Base-by-base conservation (phyloP, 495 filamentous ascomycete genomes). In the Xylaria venustula region DNA sequence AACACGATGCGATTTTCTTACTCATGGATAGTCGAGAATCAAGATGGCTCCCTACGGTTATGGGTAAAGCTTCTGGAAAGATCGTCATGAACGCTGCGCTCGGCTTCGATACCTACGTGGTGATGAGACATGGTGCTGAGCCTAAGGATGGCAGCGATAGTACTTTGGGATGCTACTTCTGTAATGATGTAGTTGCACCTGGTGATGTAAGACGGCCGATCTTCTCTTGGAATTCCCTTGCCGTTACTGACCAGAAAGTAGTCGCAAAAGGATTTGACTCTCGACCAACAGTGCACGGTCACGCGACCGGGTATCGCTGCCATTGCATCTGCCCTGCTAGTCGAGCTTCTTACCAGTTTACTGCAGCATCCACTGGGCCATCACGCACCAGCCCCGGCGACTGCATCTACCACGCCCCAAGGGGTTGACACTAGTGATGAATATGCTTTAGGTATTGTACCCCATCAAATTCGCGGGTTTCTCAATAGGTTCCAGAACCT, bases 251-350 rank as follows among this genome's bases (percentile, higher is more conserved):
- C 71, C 47, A 22, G 44, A 8, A n/a, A 45, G 56, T 62, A 95
- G 90, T 97, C 93, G 23, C 79, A 96, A 68, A 93, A 92, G 67
- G 91, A 96, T 67, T 88, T 90, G 69, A 98, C 94, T 1, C 86
- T 98, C 3, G 94, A 98, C 69, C 94, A 98, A 69, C 94, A 98
- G 76, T 98, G 94, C 75, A 98, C 94, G 0, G 94, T 98, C 30
- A 98, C 94, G 26, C 87, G 94, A 7, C 94, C 94, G 15, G 94
- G 93, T 7, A 86, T 96, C 40, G 93, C 94, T 51, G 86, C 91
- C 9, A 92, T 97, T 62, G 94, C 94, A 17, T 96, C 93, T 15
- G 91, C 92, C 28, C 81, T 94, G n/a, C 81, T 97, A 14, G 93
- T 97, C 48, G 94, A 97, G 74, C 79, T 96, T 17, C 80, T 98